These are phyloP conservation scores for Wallacemonas sp. DNA, from an alignment of 208 protist genomes.

Conservation along the genomic window DNA sequence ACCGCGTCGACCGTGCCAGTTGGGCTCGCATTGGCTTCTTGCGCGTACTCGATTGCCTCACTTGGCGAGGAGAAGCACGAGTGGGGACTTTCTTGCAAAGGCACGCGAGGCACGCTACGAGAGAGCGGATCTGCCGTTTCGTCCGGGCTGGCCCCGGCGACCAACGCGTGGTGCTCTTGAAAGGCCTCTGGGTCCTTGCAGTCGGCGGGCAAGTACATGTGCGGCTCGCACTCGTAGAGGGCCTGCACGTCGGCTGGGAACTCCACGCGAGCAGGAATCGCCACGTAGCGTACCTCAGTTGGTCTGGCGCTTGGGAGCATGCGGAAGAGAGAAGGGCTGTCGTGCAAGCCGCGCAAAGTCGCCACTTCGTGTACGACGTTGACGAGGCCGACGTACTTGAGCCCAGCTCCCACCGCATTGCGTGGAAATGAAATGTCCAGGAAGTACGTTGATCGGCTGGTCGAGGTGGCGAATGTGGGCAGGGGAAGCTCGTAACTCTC, in stretches of 20 bases:
- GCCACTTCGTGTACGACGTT: slow-evolving; percentile 6
- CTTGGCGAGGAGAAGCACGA: too few species aligned
- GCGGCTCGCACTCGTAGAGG: not conserved
- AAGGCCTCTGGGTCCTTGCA: not conserved
- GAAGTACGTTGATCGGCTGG: slow-evolving; percentile 18
- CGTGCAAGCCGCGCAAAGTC: not conserved
- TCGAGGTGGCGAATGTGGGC: slow-evolving; percentile 20
- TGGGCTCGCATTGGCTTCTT: too few species aligned
- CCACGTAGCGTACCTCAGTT: slow-evolving; percentile 19
- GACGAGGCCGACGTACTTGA: slow-evolving; percentile 14
- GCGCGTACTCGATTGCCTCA: too few species aligned
- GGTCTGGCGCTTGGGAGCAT: not conserved
- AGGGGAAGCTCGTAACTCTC: slow-evolving; percentile 12
- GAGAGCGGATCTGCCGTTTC: too few species aligned
- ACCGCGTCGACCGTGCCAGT: slow-evolving; percentile 7
- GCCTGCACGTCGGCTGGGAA: slow-evolving; percentile 4
- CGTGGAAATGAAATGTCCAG: not conserved
- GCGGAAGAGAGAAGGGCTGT: slow-evolving; percentile 2
- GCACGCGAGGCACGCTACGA: too few species aligned
- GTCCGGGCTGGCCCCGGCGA: not conserved
- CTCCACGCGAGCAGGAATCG: not conserved
- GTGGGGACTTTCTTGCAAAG: too few species aligned
- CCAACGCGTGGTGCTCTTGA: not conserved
- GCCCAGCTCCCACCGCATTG: not conserved
- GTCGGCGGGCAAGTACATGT: slow-evolving; percentile 6